Evolutionary conservation across 2,329 filamentous ascomycete species (phyloP), one percentile per base, ranked within the genome.

Genomic region (Sporothrix curviconia): DNA sequence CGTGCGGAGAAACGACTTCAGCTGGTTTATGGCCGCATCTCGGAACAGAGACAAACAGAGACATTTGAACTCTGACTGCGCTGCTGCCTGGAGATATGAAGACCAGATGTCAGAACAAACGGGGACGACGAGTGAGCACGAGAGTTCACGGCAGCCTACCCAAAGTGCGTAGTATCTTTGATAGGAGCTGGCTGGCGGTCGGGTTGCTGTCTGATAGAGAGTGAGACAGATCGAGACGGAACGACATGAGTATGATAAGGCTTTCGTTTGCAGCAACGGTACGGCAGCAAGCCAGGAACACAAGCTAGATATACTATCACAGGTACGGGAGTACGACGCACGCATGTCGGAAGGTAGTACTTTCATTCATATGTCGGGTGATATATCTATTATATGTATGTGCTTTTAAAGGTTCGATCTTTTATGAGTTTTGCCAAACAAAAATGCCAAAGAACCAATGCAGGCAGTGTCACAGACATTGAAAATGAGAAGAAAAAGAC

Each of bases 1-100:
- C 42, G 52, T 46, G 52, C 42, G 42, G 42, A 39, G 52, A 55
- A 36, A 15, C 28, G 9, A 25, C 28, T 36, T 54, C 39, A 54
- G 39, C 39, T 44, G 28, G 39, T n/a, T 52, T 30, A 14, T 49
- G 30, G 28, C 28, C 14, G 47, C 47, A 50, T 50, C 47, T 17
- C 32, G n/a, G 46, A 22, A 22, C 44, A 15, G 9, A 30, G 25
- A 30, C 14, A 30, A 8, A 7, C 4, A 46, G 11, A 25, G n/a
- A 12, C 25, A 40, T 19, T 7, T 9, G 46, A 36, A 14, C 32
- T 19, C 37, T n/a, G 36, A 8, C 12, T 14, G 8, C 24, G 14
- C 24, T 30, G 49, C 24, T 52, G 36, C 49, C 36, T 40, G 12
- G 49, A 6, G 24, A 7, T 22, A 22, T 9, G 22, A n/a, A 52